Conservation (phyloP, 2,329 filamentous ascomycete genomes). For the Sporothrix luriei region DNA sequence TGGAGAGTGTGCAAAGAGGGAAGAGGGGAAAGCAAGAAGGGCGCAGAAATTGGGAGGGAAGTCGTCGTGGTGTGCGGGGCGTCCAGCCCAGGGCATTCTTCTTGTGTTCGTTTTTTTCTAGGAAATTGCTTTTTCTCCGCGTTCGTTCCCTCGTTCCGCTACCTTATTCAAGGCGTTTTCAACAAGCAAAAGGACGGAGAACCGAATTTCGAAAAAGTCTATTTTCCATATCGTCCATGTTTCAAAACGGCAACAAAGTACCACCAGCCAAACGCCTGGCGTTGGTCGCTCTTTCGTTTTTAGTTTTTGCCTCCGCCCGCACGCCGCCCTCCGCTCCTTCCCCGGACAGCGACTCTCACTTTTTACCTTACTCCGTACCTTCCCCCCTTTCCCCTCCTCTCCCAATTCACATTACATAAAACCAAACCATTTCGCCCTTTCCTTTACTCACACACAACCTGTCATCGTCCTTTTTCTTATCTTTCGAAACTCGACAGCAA, state of each 20-base stretch:
- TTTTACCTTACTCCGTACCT: background rate
- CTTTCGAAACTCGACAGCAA: constrained; percentile 38
- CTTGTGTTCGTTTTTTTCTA: background rate
- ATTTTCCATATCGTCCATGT: background rate
- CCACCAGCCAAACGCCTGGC: constrained; percentile 12
- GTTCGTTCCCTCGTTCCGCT: background rate
- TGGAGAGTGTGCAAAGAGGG: constrained; percentile 7
- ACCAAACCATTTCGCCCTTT: constrained; percentile 49
- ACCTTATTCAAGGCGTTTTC: background rate
- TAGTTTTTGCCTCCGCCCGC: constrained; percentile 16
- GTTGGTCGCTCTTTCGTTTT: constrained; percentile 19
- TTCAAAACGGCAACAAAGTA: constrained; percentile 16
- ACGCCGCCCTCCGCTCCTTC: constrained; percentile 13
- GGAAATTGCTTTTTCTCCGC: background rate
- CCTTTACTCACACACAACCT: constrained; percentile 49
- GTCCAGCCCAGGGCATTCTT: background rate
- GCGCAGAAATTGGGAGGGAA: background rate
- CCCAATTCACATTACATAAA: constrained; percentile 54
- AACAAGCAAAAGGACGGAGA: background rate
- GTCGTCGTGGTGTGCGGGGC: background rate
- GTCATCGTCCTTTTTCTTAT: constrained; percentile 47
- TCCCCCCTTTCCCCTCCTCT: constrained; percentile 39
- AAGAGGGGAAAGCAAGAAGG: constrained; percentile 6
- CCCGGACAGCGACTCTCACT: constrained; percentile 10
- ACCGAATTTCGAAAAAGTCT: background rate